Base-by-base conservation (phyloP, 2,329 filamentous ascomycete species). In the Immersiporthe knoxdaviesiana region DNA sequence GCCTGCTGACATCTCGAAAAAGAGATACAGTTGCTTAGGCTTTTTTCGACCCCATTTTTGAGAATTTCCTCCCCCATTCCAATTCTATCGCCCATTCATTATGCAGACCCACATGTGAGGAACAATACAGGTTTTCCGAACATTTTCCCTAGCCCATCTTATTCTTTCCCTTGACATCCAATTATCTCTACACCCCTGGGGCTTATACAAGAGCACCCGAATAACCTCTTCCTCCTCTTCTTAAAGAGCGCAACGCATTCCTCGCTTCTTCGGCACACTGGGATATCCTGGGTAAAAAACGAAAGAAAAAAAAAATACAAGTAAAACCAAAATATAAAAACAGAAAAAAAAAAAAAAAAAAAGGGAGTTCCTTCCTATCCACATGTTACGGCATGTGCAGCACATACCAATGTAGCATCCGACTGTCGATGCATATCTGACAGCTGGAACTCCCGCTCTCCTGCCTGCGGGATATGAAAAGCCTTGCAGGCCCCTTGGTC, bases 401-500 rank as follows among this genome's bases (percentile, higher is more conserved):
- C 41, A 47, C 39, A 63, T 24, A 63, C 61, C 14, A 63, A 50
- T 10, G 61, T 63, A 50, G 61, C 61, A 50, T 63, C 61, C 41
- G 61, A 63, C 30, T 63, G 39, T 50, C 61, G 61, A 21, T 63
- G 35, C 3, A 39, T 37, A 18, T 63, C 41, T 21, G 39, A 50
- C 41, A 50, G 14, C 6, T 50, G 41, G n/a, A 10, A 63, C 11
- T 63, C 61, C 24, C 27, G 61, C 16, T 63, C 61, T 37, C 30
- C 21, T 63, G 41, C 27, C 18, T 32, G 41, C 24, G 61, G 41
- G 18, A 63, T 39, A 11, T 62, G 60, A 44, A 61, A 61, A 65
- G 69, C 37, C 60, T 37, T 39, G 50, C 64, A 54, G 44, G 30
- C 39, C 41, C 35, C 68, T 11, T 70, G 71, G 39, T 78, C 74